Percentiles rank a stretch among this genome's conserved stretches.
Evolutionary conservation across 345 rosid species (phyloP).

Genomic region (Hypericum androsaemum): DNA sequence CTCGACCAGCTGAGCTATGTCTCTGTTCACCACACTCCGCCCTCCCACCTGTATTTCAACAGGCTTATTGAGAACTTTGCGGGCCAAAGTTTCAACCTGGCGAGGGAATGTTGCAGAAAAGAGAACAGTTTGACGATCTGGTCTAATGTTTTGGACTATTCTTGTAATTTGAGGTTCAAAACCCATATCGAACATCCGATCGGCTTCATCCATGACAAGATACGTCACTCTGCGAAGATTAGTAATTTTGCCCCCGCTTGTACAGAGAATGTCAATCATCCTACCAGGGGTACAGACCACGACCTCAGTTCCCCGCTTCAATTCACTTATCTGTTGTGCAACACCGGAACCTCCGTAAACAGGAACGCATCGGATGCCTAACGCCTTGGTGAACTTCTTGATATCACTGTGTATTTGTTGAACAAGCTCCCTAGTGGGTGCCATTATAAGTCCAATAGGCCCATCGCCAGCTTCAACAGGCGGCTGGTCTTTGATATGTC

Average conservation of each 20-base stretch:
- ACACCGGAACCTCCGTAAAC: slow-evolving; percentile 98
- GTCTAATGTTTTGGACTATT: slow-evolving; percentile 88
- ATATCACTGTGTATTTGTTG: slow-evolving; percentile 95
- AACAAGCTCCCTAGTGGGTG: slow-evolving; percentile 98
- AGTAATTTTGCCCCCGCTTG: slow-evolving; percentile 84
- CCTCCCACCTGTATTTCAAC: slow-evolving; percentile 93
- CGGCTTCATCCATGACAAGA: slow-evolving; percentile 96
- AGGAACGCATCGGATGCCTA: slow-evolving; percentile 81
- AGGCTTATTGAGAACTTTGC: slow-evolving; percentile 74
- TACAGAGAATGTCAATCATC: slow-evolving; percentile 95
- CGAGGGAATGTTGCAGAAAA: slow-evolving; percentile 97
- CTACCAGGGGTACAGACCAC: slow-evolving; percentile 97
- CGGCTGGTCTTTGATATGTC: slow-evolving; percentile 97
- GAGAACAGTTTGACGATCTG: slow-evolving; percentile 87
- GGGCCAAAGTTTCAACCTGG: slow-evolving; percentile 91
- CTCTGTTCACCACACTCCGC: slow-evolving; percentile 95
- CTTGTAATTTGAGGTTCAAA: slow-evolving; percentile 92
- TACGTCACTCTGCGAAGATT: slow-evolving; percentile 80
- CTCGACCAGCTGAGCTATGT: slow-evolving; percentile 83
- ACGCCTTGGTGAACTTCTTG: slow-evolving; percentile 61
- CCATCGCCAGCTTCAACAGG: slow-evolving; percentile 95
- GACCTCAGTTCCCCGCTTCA: slow-evolving; percentile 89
- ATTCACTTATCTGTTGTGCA: slow-evolving; percentile 94
- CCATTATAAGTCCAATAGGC: slow-evolving; percentile 93
- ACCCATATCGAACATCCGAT: slow-evolving; percentile 98